Base-by-base conservation (phyloP, 768 basidiomycete species). In the Agaricus blazei region DNA sequence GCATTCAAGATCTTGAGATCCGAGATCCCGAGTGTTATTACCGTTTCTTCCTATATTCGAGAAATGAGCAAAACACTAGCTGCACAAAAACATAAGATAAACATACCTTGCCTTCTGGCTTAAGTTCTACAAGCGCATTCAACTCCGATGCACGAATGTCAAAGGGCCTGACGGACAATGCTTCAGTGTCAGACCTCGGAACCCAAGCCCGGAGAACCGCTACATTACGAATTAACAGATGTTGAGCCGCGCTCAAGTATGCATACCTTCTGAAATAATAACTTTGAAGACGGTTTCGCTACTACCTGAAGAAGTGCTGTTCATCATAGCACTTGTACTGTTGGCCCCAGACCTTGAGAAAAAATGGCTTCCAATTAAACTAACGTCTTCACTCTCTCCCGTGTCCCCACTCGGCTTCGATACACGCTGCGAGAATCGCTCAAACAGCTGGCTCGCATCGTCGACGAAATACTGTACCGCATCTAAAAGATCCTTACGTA, bases 391-490 rank as follows among this genome's bases (percentile, higher is more conserved):
- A 58, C 79, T 82, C 54, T 71, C 71, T 49, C 64, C 59, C 24
- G 63, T 67, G 55, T 74, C 67, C 15, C 60, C 60, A 37, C 57
- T 66, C 11, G 43, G 24, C 38, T 47, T 56, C 23, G 46, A 3
- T 5, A 48, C 28, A 6, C 44, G 54, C 60, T 59, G 14, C 63
- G 52, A 19, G 61, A 74, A 68, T 14, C 71, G 75, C 50, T 88
- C 88, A 3, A 87, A 62, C 49, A 87, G 77, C 62, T 89, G 91
- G n/a, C 84, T 72, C 27, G 85, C 66, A 64, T 98, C 94, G 64
- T 99, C 97, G 6, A 85, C 86, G 77, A 88, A 91, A 63, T 86
- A 87, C 67, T 98, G 93, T 15, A 98, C 67, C 11, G 82, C 81
- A 64, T 98, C 92, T 7, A 94, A 68, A 1, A 74, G 58, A 4